Evolutionary conservation across 805 yeast species (phyloP).

Genomic region (Metschnikowia hibisci): DNA sequence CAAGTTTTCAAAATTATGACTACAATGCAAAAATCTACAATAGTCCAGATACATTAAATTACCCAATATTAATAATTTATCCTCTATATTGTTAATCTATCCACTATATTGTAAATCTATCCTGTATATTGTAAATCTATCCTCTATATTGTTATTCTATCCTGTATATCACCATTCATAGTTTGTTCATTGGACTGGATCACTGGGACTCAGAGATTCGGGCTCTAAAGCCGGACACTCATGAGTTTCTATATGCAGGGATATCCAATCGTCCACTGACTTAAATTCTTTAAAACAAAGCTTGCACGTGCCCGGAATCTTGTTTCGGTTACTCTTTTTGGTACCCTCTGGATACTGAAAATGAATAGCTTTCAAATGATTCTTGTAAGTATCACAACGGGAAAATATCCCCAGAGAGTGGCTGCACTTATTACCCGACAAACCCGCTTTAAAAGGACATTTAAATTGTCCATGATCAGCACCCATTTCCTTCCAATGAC

Average conservation of each 20-base stretch:
- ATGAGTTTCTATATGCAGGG: constrained; percentile 60
- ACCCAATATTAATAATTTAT: too few species aligned
- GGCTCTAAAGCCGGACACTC: constrained; percentile 25
- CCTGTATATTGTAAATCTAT: too few species aligned
- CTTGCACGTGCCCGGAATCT: constrained; percentile 70
- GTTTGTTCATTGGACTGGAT: too few species aligned
- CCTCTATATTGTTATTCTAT: too few species aligned
- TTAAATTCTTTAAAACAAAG: constrained; percentile 65
- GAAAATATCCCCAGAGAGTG: constrained; percentile 84
- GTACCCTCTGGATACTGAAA: constrained; percentile 87
- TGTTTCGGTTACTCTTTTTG: constrained; percentile 65
- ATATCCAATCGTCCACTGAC: constrained; percentile 78
- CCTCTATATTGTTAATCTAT: too few species aligned
- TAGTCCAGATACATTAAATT: too few species aligned
- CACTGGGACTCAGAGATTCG: too few species aligned
- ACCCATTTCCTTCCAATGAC: constrained; percentile 78
- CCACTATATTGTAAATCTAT: too few species aligned
- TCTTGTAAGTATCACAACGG: constrained; percentile 87
- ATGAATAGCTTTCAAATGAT: constrained; percentile 85
- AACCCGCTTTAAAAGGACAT: constrained; percentile 64
- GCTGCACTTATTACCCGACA: constrained; percentile 45
- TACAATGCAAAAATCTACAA: too few species aligned
- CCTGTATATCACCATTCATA: too few species aligned
- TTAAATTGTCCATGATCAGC: constrained; percentile 63
- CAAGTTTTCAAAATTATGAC: too few species aligned